A percentile compares a stretch with the other conserved stretches of the same genome.
phyloP scores from a whole-genome alignment of 768 basidiomycete genomes.

The Collybiopsis luxurians region DNA sequence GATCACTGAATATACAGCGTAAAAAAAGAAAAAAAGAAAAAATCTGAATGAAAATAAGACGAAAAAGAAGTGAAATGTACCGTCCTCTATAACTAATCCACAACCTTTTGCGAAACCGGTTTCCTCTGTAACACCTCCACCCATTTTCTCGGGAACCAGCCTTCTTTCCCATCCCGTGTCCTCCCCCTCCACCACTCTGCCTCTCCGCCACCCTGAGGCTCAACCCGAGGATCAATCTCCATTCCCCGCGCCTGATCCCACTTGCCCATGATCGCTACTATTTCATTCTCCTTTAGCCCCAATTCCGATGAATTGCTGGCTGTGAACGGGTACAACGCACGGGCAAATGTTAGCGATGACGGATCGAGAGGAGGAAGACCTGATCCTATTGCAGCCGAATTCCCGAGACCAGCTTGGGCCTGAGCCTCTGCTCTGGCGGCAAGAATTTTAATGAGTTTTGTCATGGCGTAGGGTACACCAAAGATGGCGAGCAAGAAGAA shows the following conservation, averaged over 20 bases:
- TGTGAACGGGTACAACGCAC: constrained; percentile 77
- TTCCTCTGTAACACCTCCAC: constrained; percentile 67
- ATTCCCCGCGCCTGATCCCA: constrained; percentile 65
- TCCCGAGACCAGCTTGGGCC: constrained; percentile 31
- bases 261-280: constrained; percentile 88
- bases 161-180: constrained; percentile 86
- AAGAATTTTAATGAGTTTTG: constrained; percentile 79
- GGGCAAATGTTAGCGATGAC: constrained; percentile 75
- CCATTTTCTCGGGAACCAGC: constrained; percentile 94
- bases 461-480: constrained; percentile 93
- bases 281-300: constrained; percentile 81
- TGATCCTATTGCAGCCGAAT: constrained; percentile 31
- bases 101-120: background rate
- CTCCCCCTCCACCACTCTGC: constrained; percentile 95
- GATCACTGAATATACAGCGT: too few species aligned
- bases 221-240: constrained; percentile 64
- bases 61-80: background rate
- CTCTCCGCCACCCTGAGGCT: constrained; percentile 40
- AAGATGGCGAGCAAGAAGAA: constrained; percentile 92
- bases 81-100: background rate
- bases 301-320: constrained; percentile 78
- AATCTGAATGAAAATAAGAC: too few species aligned
- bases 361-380: constrained; percentile 71
- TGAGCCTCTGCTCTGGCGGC: constrained; percentile 57
- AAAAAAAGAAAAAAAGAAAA: too few species aligned